Evolutionary conservation across 805 yeast genomes (phyloP), one percentile per base, ranked within the genome.

Genomic region (Kodamaea lidongshanica): DNA sequence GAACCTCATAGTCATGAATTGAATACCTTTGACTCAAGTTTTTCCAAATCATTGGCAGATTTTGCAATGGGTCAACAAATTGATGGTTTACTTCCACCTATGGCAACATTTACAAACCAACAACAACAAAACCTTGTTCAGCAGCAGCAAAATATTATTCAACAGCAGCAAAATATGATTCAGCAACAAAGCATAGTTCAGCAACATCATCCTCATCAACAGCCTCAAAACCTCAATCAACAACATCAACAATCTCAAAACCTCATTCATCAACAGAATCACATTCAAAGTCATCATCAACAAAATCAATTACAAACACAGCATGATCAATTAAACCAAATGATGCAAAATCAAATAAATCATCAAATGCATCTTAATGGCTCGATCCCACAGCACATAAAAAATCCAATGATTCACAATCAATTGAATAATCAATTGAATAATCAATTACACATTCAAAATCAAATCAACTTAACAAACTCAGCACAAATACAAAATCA

Each of bases 31-130:
- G 29, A 17, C 20, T 11, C 8, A 10, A 12, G 16, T 14, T 22
- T 8, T 11, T 27, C 20, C 29, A 17, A 19, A 30, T 27, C n/a
- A 19, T 22, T 20, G 12, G 25, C 12, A 16, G 23, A 11, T 15
- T 23, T 30, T 8, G 22, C 10, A 12, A 22, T 17, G 12, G 31
- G 11, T 45, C 44, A 35, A 40, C 50, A 12, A 55, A 54, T n/a
- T n/a, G n/a, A n/a, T n/a, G 46, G 44, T 19, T 33, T 54, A n/a
- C 39, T 57, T 13, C 61, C 63, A 7, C 58, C 61, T 1, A 54
- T 56, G 59, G 53, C 58, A 3, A 48, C 56, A 6, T 54, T 52
- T 35, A 30, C 54, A 4, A n/a, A n/a, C n/a, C n/a, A n/a, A n/a
- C n/a, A n/a, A n/a, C n/a, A n/a, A n/a, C n/a, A n/a, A n/a, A n/a